Evolutionary conservation across 2,329 filamentous ascomycete genomes (phyloP), one percentile per base, ranked within the genome.

Genomic region (Curvularia verruculosa): DNA sequence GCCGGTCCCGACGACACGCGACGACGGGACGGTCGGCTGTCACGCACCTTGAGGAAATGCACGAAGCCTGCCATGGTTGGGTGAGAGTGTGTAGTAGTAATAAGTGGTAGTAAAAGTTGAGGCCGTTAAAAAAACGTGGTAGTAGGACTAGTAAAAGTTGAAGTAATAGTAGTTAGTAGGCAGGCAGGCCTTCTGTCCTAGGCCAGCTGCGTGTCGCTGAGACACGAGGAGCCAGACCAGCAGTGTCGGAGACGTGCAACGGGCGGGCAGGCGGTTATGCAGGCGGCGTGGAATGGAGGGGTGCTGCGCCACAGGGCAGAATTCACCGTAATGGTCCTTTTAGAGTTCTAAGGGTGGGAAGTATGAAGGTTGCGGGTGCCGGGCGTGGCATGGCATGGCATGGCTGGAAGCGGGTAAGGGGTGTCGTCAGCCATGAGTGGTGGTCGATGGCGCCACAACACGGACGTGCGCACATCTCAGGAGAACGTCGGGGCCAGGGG

Each of bases 1-100:
- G 31, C 5, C 31, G n/a, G n/a, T n/a, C n/a, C n/a, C n/a, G n/a
- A n/a, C n/a, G n/a, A n/a, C n/a, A n/a, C n/a, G n/a, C 31, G 13
- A 12, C 12, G 31, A 36, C 31, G 31, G 13, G 31, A n/a, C 31
- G 13, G 31, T n/a, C 31, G 12, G 31, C 31, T n/a, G 31, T n/a
- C 31, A 61, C 67, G 49, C 53, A 75, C 74, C 60, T 75, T 73
- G 51, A 77, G 59, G 52, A 76, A 70, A 53, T 75, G 71, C 6
- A 66, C 57, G 53, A 73, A 71, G 64, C 60, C 70, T 15, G 71
- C 60, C 74, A 76, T 77, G 64, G 57, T 47, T 53, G 56, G 36
- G 53, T 49, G 44, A 56, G 49, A 59, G 52, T 59, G 56, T 56
- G n/a, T n/a, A n/a, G n/a, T n/a, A n/a, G n/a, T n/a, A n/a, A n/a